phyloP scores from a whole-genome alignment of 2,329 filamentous ascomycete species.

The Colletotrichum lentis region DNA sequence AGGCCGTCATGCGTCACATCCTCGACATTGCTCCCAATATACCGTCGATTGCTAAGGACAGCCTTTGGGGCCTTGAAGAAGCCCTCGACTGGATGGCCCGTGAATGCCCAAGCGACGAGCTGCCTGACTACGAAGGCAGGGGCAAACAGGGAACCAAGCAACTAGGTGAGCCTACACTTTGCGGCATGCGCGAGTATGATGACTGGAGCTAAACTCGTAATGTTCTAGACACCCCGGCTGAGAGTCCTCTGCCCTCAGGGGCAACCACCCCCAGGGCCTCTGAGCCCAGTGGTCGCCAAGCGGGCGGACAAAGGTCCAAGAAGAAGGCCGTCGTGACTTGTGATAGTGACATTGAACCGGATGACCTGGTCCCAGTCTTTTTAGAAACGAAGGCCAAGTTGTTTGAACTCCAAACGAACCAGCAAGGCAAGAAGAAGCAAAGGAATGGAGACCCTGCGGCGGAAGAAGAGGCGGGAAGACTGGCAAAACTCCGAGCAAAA shows the following conservation, averaged over 20 bases:
- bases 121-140: constrained; percentile 74
- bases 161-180: constrained; percentile 43
- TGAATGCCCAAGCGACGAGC: constrained; percentile 72
- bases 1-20: constrained; percentile 70
- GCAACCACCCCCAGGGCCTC: constrained; percentile 57
- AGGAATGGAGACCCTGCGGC: constrained; percentile 49
- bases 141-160: constrained; percentile 50
- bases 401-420: constrained; percentile 65
- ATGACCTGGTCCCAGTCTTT: constrained; percentile 78
- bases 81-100: constrained; percentile 90
- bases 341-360: constrained; percentile 77
- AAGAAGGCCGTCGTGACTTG: constrained; percentile 61
- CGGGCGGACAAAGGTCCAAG: constrained; percentile 34
- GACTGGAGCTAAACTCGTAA: neutral
- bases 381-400: constrained; percentile 75
- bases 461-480: constrained; percentile 60
- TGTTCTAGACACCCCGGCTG: constrained; percentile 55
- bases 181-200: neutral
- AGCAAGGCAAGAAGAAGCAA: constrained; percentile 54
- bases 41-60: constrained; percentile 65
- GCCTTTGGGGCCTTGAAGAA: constrained; percentile 86
- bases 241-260: constrained; percentile 61
- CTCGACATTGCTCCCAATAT: constrained; percentile 73
- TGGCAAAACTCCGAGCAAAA: constrained; percentile 75
- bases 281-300: constrained; percentile 43